A percentile compares a stretch with the other conserved stretches of the same genome.
Conservation (phyloP, 495 filamentous ascomycete species). For the Aspergillus homomorphus region DNA sequence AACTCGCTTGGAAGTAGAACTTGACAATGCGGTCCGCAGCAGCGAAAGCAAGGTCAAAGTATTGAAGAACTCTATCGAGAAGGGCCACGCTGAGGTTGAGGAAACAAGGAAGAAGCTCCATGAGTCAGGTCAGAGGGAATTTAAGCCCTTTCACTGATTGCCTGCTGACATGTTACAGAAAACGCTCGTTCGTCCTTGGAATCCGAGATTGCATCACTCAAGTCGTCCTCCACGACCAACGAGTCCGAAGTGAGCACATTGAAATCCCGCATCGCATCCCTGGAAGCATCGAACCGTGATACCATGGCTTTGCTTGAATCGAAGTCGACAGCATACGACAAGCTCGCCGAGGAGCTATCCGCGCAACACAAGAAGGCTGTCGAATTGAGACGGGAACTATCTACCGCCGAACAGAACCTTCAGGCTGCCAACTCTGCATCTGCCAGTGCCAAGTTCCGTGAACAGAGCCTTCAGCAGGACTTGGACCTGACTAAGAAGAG, state of each 20-base stretch:
- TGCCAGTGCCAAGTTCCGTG: constrained; percentile 76
- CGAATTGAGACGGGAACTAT: constrained; percentile 75
- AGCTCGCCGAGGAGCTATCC: constrained; percentile 79
- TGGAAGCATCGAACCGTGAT: constrained; percentile 90
- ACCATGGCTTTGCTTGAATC: constrained; percentile 83
- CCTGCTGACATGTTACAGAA: constrained; percentile 47
- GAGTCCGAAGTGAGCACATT: constrained; percentile 73
- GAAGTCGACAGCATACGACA: constrained; percentile 82
- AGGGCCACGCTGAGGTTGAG: constrained; percentile 73
- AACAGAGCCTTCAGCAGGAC: constrained; percentile 85
- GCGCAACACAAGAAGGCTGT: constrained; percentile 83
- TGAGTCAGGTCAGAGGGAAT: constrained; percentile 62
- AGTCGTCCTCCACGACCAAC: constrained; percentile 70
- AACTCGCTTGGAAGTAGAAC: constrained; percentile 81
- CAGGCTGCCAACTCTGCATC: constrained; percentile 76
- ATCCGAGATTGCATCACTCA: constrained; percentile 75
- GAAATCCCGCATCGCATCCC: constrained; percentile 72
- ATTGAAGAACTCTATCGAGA: constrained; percentile 76
- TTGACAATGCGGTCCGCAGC: constrained; percentile 79
- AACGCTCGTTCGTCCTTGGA: constrained; percentile 63
- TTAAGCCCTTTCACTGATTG: not conserved
- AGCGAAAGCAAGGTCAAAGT: constrained; percentile 76
- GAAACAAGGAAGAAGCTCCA: constrained; percentile 75
- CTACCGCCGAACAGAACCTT: constrained; percentile 72
- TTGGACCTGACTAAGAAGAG: constrained; percentile 79